Base-by-base conservation (phyloP, 2,329 filamentous ascomycete species). In the Didymella pomorum region DNA sequence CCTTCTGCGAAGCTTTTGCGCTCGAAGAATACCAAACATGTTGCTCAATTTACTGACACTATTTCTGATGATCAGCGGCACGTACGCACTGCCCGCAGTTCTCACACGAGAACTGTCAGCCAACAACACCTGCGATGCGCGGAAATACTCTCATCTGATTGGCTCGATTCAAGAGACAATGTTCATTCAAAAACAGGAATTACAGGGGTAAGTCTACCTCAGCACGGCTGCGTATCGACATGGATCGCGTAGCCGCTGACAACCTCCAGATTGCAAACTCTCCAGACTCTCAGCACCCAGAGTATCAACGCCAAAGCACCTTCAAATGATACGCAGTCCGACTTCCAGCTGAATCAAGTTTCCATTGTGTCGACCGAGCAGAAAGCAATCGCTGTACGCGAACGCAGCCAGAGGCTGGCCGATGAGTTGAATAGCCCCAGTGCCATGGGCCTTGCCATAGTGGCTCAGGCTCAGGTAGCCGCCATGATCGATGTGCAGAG, bases 91-190 rank as follows among this genome's bases (percentile, higher is more conserved):
- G 5, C 55, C 55, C 8, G 20, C 23, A 16, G 21, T 48, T 16
- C 7, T 14, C 2, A 4, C 20, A 3, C 28, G 37, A 31, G 48
- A 58, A n/a, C 35, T n/a, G 8, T 37, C 43, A 37, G 44, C 43
- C 7, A 52, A 43, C 29, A 47, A 14, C 3, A 48, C 23, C 8
- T 58, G 55, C 28, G 44, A 58, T 52, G 37, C 28, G 9, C 21
- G 12, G 12, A 48, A 44, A 37, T 41, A 29, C 7, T 25, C 48
- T 1, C 28, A 67, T 11, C 58, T 70, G 5, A 42, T 55, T 2
- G 52, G 57, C 1, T 66, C 66, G 6, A 70, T 69, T 10, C 56
- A 69, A 25, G 52, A 59, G 10, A 69, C 68, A 33, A 59, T 70
- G 23, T 55, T 62, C 23, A 68, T 70, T 16, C 68, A 70, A 42